Base-by-base conservation (phyloP, 2,329 filamentous ascomycete species). In the Calonectria pseudoreteaudii region DNA sequence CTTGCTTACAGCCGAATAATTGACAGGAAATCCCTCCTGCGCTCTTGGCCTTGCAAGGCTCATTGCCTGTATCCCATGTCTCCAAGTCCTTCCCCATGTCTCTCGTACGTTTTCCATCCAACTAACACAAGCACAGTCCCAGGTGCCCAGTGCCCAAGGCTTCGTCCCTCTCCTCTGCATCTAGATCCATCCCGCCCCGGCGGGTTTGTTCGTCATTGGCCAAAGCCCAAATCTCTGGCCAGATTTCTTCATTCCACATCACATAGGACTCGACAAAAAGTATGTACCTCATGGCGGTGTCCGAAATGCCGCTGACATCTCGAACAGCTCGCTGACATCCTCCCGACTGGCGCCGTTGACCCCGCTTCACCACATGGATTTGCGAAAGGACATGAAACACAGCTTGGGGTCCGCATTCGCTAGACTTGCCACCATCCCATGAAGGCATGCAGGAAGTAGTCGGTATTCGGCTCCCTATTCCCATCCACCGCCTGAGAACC, bases 101-200 rank as follows among this genome's bases (percentile, higher is more conserved):
- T 38, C 34, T 80, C 75, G 77, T 80, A 79, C 76, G 78, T 79
- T 77, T 75, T 47, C 30, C 50, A 13, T 16, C 64, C 52, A 38
- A 28, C 34, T 60, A 38, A 66, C 56, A 62, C 36, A 14, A 36
- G 34, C 56, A 56, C 16, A 53, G 53, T 62, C 53, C 65, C 56
- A 30, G 47, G 56, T 50, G 56, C 65, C 34, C 18, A 38, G 49
- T 31, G 66, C 53, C 64, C 28, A 16, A 72, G 53, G 30, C 66
- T 56, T 65, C 34, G 26, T 58, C 58, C 66, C 41, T 58, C 53
- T 66, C 44, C 58, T 66, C 64, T 41, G 56, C 66, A 67, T 49
- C 49, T n/a, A 69, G 49, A 60, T 73, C 31, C 66, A 58, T 68
- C 58, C 58, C 66, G 31, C 53, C 58, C 18, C 9, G 58, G 23